Evolutionary conservation across 139 green algal species (phyloP).

Genomic region (Tetraselmis striata): DNA sequence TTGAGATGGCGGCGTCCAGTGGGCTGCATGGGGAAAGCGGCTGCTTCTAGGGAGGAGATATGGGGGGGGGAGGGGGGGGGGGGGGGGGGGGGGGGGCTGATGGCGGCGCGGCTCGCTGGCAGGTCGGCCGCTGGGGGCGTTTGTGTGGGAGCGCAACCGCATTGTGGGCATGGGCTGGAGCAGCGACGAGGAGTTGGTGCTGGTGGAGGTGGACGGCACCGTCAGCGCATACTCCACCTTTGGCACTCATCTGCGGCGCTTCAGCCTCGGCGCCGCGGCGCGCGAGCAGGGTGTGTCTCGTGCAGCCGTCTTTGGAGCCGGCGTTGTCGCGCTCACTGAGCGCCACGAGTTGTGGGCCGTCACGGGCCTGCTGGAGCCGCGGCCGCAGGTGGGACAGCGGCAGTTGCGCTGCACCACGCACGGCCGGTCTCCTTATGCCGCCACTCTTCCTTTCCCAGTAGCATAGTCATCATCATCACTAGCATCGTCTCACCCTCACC

Average conservation of each 20-base stretch:
- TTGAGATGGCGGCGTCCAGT: too few relatives aligned
- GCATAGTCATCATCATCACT: too few relatives aligned
- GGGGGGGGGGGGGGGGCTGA: too few relatives aligned
- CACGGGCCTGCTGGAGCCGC: conserved; percentile 33
- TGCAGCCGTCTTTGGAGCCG: conserved; percentile 37
- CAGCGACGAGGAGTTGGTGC: conserved; percentile 51
- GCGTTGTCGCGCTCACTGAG: conserved; percentile 54
- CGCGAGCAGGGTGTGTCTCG: conserved; percentile 45
- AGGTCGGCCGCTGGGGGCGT: conserved; percentile 27
- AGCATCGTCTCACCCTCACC: too few relatives aligned
- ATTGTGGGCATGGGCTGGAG: conserved; percentile 73
- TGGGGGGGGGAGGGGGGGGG: too few relatives aligned
- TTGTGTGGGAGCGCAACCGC: conserved; percentile 61
- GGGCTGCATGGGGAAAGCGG: background rate
- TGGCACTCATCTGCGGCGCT: conserved; percentile 34
- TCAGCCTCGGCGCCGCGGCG: conserved; percentile 52
- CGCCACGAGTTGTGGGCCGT: conserved; percentile 44
- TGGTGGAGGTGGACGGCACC: conserved; percentile 54
- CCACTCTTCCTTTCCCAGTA: too few relatives aligned
- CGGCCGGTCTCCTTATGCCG: too few relatives aligned
- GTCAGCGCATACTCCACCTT: conserved; percentile 44
- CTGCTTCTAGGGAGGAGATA: background rate
- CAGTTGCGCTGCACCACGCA: too few relatives aligned
- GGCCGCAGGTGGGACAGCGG: conserved; percentile 25
- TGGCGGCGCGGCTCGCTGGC: background rate